phyloP scores from a whole-genome alignment of 441 rosid species.

The Aleurites moluccanus region DNA sequence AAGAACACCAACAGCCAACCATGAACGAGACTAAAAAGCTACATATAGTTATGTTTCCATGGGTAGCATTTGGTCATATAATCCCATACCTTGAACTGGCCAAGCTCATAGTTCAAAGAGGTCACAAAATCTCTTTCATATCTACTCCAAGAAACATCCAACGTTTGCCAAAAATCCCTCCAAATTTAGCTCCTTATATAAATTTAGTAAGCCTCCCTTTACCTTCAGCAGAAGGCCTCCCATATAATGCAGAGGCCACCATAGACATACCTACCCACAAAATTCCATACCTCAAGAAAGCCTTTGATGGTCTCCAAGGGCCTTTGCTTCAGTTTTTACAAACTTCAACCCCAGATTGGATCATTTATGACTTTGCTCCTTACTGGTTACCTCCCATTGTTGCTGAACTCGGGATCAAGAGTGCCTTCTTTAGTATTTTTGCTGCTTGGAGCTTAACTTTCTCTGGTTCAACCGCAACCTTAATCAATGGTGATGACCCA shows the following conservation, averaged over 20 bases:
- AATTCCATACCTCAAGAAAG: not conserved
- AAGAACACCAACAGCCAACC: too few species aligned
- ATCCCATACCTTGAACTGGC: not conserved
- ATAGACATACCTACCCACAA: not conserved
- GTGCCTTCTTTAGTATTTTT: not conserved
- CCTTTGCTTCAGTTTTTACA: not conserved
- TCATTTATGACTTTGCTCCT: not conserved
- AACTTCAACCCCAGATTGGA: not conserved
- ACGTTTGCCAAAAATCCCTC: not conserved
- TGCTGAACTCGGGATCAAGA: not conserved
- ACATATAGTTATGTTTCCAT: not conserved
- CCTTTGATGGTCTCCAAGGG: not conserved
- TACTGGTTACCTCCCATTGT: constrained; percentile 6
- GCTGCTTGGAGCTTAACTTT: not conserved
- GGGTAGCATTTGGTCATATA: constrained; percentile 1
- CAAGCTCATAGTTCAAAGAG: not conserved
- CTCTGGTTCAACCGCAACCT: not conserved
- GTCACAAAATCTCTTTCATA: constrained; percentile 1
- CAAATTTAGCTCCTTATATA: not conserved
- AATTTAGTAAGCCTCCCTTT: not conserved
- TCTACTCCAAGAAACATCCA: constrained; percentile 13
- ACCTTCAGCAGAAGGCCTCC: not conserved
- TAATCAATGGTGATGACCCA: not conserved
- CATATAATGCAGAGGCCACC: constrained; percentile 5
- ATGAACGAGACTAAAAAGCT: not conserved